These are phyloP conservation scores for Aspergillus proliferans DNA, from an alignment of 2,329 filamentous ascomycete species.

Conservation along the genomic window DNA sequence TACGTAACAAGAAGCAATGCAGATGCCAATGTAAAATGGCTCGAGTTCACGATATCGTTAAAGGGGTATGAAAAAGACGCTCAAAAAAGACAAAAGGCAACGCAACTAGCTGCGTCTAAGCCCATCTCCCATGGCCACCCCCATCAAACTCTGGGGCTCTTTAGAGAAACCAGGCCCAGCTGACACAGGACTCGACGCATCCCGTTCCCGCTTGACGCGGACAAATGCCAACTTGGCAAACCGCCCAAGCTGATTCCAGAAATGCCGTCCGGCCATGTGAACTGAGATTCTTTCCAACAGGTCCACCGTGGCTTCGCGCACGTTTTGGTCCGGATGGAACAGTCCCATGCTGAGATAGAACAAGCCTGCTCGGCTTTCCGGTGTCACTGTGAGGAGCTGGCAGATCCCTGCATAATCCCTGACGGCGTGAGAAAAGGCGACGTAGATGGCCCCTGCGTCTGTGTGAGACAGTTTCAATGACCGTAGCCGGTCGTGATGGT, in stretches of 20 bases:
- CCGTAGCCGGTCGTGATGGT: constrained; percentile 86
- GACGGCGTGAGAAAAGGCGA: constrained; percentile 68
- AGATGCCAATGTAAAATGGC: background rate
- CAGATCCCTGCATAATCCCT: constrained; percentile 80
- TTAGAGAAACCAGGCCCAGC: constrained; percentile 15
- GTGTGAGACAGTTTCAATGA: constrained; percentile 69
- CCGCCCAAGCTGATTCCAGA: constrained; percentile 78
- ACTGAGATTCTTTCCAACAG: constrained; percentile 74
- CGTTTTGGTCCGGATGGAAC: constrained; percentile 80
- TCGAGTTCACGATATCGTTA: background rate
- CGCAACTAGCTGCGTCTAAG: constrained; percentile 18
- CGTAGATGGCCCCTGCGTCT: constrained; percentile 77
- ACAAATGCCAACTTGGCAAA: constrained; percentile 85
- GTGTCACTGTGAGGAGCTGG: constrained; percentile 72
- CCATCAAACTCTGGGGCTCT: constrained; percentile 32
- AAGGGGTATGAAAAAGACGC: background rate
- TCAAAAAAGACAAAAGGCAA: background rate
- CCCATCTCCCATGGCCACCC: constrained; percentile 28
- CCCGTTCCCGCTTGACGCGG: constrained; percentile 63
- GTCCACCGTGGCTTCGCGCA: constrained; percentile 69
- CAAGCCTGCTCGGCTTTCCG: constrained; percentile 77
- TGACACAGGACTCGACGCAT: constrained; percentile 23
- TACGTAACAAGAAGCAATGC: background rate
- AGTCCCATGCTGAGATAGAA: constrained; percentile 88
- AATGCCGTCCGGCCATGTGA: constrained; percentile 88